Conservation (phyloP, 768 basidiomycete genomes). For the Xanthoconium purpureum region DNA sequence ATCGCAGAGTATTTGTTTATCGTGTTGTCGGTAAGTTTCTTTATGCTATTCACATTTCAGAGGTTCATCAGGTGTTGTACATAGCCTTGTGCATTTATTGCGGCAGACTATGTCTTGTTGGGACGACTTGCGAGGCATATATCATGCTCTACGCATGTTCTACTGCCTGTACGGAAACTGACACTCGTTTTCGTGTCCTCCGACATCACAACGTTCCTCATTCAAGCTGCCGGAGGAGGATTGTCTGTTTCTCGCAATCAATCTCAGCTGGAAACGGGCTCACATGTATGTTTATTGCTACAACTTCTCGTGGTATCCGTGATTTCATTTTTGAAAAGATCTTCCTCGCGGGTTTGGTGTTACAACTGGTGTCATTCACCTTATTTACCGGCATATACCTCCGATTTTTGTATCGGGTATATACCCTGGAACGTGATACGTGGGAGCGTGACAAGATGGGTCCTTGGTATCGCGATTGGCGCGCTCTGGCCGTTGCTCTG, state of each 20-base stretch:
- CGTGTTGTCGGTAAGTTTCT: constrained; percentile 46
- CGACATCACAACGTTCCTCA: constrained; percentile 63
- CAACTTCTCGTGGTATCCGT: neutral
- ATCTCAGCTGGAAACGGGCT: constrained; percentile 29
- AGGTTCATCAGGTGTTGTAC: neutral
- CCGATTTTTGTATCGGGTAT: constrained; percentile 50
- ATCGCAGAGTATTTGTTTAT: constrained; percentile 59
- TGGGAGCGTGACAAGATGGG: constrained; percentile 40
- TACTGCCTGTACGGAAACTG: constrained; percentile 47
- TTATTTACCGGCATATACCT: constrained; percentile 46
- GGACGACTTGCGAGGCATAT: constrained; percentile 57
- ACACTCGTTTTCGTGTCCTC: constrained; percentile 58
- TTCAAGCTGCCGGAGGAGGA: constrained; percentile 44
- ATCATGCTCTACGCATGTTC: constrained; percentile 43
- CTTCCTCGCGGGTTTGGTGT: constrained; percentile 54
- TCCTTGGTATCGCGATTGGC: constrained; percentile 58
- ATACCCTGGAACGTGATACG: constrained; percentile 27
- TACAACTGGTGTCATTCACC: constrained; percentile 54
- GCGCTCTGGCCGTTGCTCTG: constrained; percentile 49
- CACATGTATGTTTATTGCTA: constrained; percentile 31
- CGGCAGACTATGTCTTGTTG: constrained; percentile 63
- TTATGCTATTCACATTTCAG: constrained; percentile 4
- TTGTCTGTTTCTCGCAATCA: neutral
- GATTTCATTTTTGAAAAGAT: constrained; percentile 48
- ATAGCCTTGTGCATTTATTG: constrained; percentile 74